These are phyloP conservation scores for Fusarium phyllophilum DNA, from an alignment of 2,329 filamentous ascomycete species.

Conservation along the genomic window DNA sequence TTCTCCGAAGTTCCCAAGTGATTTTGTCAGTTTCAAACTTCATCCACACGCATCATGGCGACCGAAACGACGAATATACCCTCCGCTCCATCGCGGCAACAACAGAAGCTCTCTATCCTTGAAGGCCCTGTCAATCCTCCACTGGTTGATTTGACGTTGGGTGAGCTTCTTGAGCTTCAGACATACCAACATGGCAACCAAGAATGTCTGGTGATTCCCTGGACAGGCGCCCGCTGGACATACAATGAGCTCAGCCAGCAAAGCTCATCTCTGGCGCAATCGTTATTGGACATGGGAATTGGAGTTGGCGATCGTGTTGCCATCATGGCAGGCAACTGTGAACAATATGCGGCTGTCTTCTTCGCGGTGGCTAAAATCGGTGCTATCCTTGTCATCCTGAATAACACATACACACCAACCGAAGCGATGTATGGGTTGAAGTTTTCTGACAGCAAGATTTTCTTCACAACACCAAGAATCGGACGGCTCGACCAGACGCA, in stretches of 20 bases:
- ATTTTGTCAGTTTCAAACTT: background rate
- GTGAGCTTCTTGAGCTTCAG: slow-evolving; percentile 78
- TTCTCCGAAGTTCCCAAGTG: background rate
- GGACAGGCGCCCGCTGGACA: slow-evolving; percentile 80
- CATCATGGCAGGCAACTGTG: slow-evolving; percentile 81
- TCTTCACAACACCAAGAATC: slow-evolving; percentile 78
- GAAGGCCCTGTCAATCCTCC: slow-evolving; percentile 75
- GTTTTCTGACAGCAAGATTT: slow-evolving; percentile 76
- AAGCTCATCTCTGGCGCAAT: slow-evolving; percentile 70
- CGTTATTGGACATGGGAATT: slow-evolving; percentile 74
- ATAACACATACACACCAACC: slow-evolving; percentile 82
- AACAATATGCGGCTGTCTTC: slow-evolving; percentile 83
- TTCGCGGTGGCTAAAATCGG: slow-evolving; percentile 76
- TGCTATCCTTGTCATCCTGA: slow-evolving; percentile 78
- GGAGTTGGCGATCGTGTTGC: slow-evolving; percentile 75
- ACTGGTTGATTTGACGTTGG: slow-evolving; percentile 76
- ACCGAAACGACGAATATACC: slow-evolving; percentile 43
- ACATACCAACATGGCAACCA: slow-evolving; percentile 70
- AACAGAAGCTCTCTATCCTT: slow-evolving; percentile 66
- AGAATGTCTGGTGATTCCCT: slow-evolving; percentile 78
- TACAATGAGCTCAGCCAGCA: slow-evolving; percentile 73
- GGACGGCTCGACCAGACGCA: slow-evolving; percentile 71
- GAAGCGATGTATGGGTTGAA: slow-evolving; percentile 77
- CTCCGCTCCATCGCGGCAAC: slow-evolving; percentile 44
- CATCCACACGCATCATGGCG: slow-evolving; percentile 42